Evolutionary conservation across 2,329 filamentous ascomycete species (phyloP).

Genomic region (Cytospora schulzeri): DNA sequence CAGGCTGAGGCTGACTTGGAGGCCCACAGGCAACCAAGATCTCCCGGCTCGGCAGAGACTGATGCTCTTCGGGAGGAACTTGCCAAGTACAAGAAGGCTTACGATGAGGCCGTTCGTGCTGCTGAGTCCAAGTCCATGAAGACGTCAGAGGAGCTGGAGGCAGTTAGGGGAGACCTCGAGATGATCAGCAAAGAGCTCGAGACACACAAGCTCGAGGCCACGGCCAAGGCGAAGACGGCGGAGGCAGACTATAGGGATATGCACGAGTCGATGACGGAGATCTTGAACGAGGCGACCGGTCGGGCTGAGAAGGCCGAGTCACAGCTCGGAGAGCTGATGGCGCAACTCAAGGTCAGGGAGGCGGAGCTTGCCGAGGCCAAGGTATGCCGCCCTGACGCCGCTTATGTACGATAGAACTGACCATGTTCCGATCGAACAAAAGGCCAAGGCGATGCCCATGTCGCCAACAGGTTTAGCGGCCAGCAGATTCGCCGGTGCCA

Average conservation of each 20-base stretch:
- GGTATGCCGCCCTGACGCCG: constrained; percentile 41
- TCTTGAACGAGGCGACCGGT: constrained; percentile 60
- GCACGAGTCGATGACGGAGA: constrained; percentile 62
- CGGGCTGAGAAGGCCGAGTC: constrained; percentile 54
- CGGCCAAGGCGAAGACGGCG: constrained; percentile 56
- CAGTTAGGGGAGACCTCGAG: constrained; percentile 48
- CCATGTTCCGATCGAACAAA: constrained; percentile 10
- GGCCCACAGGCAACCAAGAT: constrained; percentile 51
- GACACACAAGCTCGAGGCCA: constrained; percentile 52
- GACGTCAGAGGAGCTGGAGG: constrained; percentile 41
- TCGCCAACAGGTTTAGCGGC: constrained; percentile 53
- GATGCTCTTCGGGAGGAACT: constrained; percentile 57
- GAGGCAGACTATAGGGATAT: constrained; percentile 64
- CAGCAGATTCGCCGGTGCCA: constrained; percentile 52
- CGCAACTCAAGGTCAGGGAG: constrained; percentile 63
- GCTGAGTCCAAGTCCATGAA: constrained; percentile 42
- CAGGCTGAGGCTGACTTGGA: constrained; percentile 63
- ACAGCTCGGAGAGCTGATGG: constrained; percentile 52
- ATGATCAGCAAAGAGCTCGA: constrained; percentile 56
- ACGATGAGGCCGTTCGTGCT: constrained; percentile 37
- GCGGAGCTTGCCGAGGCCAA: constrained; percentile 64
- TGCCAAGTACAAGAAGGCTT: constrained; percentile 42
- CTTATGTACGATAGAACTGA: constrained; percentile 17
- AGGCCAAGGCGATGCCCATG: constrained; percentile 48
- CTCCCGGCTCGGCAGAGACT: constrained; percentile 51